Evolutionary conservation across 2,329 filamentous ascomycete genomes (phyloP).

Genomic region (Periconia macrospinosa): DNA sequence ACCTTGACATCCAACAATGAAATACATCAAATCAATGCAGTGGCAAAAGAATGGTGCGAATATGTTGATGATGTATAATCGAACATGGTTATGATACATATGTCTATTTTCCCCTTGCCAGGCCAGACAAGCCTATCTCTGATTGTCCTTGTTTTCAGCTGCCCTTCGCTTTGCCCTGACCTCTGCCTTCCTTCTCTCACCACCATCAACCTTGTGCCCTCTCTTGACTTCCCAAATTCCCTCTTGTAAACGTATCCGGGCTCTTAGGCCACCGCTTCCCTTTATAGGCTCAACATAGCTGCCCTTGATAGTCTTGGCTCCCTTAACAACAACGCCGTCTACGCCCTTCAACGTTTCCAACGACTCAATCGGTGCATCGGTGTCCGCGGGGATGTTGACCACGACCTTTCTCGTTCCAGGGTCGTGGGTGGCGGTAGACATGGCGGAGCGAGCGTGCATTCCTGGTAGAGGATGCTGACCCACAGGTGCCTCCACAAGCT

Average conservation of each 20-base stretch:
- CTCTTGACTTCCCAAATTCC: slow-evolving; percentile 90
- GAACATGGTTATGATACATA: not conserved
- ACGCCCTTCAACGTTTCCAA: slow-evolving; percentile 58
- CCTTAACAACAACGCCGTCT: slow-evolving; percentile 67
- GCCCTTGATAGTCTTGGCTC: slow-evolving; percentile 71
- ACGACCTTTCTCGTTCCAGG: slow-evolving; percentile 61
- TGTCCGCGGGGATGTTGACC: slow-evolving; percentile 59
- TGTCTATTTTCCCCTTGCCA: not conserved
- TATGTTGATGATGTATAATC: not conserved
- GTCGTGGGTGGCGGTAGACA: slow-evolving; percentile 55
- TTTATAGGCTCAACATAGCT: slow-evolving; percentile 72
- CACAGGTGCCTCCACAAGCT: slow-evolving; percentile 59
- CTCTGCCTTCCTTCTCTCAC: slow-evolving; percentile 85
- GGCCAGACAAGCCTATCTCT: slow-evolving; percentile 26
- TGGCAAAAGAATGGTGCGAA: not conserved
- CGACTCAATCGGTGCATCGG: slow-evolving; percentile 40
- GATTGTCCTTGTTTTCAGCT: slow-evolving; percentile 73
- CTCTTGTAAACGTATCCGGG: slow-evolving; percentile 71
- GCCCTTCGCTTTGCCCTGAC: slow-evolving; percentile 84
- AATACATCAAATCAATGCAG: not conserved
- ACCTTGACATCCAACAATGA: too few relatives aligned
- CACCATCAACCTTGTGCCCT: slow-evolving; percentile 92
- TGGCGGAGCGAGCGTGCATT: slow-evolving; percentile 28
- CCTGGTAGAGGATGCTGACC: slow-evolving; percentile 29
- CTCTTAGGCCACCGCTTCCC: slow-evolving; percentile 60